Conservation (phyloP, 2,329 filamentous ascomycete genomes). For the Pezicula neosporulosa region DNA sequence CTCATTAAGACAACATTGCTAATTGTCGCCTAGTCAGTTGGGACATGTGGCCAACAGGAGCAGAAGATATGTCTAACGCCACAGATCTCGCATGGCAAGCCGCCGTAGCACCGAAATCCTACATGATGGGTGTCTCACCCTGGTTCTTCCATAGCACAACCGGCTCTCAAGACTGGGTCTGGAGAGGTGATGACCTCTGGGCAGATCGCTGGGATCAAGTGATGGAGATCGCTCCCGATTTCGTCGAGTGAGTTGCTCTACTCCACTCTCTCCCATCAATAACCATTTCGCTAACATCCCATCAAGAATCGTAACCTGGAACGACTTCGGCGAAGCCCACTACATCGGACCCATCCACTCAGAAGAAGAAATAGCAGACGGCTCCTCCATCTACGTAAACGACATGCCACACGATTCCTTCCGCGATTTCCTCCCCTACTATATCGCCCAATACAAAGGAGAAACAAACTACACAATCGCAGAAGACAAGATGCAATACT, state of each 20-base stretch:
- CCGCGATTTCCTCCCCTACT: constrained; percentile 44
- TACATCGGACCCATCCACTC: constrained; percentile 47
- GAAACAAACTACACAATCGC: constrained; percentile 24
- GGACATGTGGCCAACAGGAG: constrained; percentile 39
- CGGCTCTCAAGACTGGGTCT: constrained; percentile 61
- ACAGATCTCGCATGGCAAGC: constrained; percentile 37
- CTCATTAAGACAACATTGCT: not conserved
- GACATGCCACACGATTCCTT: constrained; percentile 48
- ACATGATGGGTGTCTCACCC: constrained; percentile 54
- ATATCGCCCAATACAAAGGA: constrained; percentile 46
- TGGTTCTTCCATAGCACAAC: constrained; percentile 58
- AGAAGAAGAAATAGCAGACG: constrained; percentile 28
- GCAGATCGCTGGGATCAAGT: constrained; percentile 53
- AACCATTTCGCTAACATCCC: constrained; percentile 8
- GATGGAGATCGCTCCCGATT: constrained; percentile 40
- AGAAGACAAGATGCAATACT: constrained; percentile 34
- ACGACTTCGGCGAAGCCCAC: constrained; percentile 50
- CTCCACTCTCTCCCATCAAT: constrained; percentile 22
- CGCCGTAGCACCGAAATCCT: constrained; percentile 33
- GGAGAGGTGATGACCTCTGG: constrained; percentile 59
- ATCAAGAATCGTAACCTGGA: constrained; percentile 40
- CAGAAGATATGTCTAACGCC: constrained; percentile 31
- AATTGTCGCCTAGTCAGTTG: constrained; percentile 29
- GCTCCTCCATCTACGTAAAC: constrained; percentile 43
- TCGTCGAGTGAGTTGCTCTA: constrained; percentile 35